Evolutionary conservation across 2,329 filamentous ascomycete species (phyloP), one percentile per base, ranked within the genome.

Genomic region (Colletotrichum sidae): DNA sequence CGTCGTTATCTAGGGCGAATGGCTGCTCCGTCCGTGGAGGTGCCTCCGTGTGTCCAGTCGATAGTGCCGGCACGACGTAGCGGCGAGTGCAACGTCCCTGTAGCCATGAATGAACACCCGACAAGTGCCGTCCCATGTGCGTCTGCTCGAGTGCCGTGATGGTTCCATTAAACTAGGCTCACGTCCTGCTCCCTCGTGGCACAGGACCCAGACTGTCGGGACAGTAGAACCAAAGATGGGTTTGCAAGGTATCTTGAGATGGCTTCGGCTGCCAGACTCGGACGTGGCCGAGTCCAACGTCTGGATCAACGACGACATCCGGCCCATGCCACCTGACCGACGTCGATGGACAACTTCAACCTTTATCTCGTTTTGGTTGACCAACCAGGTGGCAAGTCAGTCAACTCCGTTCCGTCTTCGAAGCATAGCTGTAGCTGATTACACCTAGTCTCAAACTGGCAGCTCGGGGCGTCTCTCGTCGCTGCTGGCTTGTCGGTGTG

Each of bases 221-320:
- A 4, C 25, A 35, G 15, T 41, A 37, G 2, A 12, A 6, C 9
- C 9, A 35, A 45, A 50, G 6, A 67, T 65, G 64, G 39, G 25
- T 4, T 37, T 55, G n/a, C 11, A 47, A 7, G 13, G 35, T 1
- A 10, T 67, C 6, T 7, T 58, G 9, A 39, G 41, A 37, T 55
- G 53, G 67, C 65, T 42, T 41, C 50, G 65, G 53, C 42, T 68
- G 25, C 65, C 59, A 10, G 50, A 60, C 47, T 49, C 53, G 9
- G 64, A 68, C 1, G 51, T 55, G 7, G 59, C 58, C 25, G 58
- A 62, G 39, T 67, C 66, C 13, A 69, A 65, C 7, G 35, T 69
- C 5, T 68, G 67, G 67, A 68, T 68, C 44, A 68, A 68, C 17
- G 65, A 68, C 2, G 67, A 68, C 15, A 65, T 68, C 35, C 60